Percentiles rank a stretch among this genome's conserved stretches.
Evolutionary conservation across 345 rosid species (phyloP).

Genomic region (Triadica sebifera): DNA sequence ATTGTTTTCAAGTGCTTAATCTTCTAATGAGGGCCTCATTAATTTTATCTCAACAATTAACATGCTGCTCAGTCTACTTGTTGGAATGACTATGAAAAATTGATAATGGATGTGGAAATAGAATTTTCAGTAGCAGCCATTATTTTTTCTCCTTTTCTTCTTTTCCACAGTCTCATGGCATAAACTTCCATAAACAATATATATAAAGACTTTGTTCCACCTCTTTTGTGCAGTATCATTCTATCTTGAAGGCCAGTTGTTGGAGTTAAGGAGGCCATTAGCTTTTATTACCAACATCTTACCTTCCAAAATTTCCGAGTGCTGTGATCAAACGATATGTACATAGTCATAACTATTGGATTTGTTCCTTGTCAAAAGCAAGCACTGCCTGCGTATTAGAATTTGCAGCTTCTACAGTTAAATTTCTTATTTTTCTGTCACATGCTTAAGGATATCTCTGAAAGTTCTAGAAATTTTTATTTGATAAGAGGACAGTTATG

Average conservation of each 20-base stretch:
- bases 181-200: neutral
- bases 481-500: neutral
- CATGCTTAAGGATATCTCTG: too few relatives aligned
- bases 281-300: neutral
- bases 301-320: neutral
- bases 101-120: neutral
- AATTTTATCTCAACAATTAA: too few relatives aligned
- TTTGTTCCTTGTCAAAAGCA: neutral
- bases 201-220: neutral
- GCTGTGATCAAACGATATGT: neutral
- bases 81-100: too few relatives aligned
- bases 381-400: neutral
- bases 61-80: too few relatives aligned
- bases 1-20: too few relatives aligned
- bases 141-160: neutral
- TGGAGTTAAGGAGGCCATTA: neutral
- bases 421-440: too few relatives aligned
- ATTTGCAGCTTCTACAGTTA: neutral
- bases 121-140: neutral
- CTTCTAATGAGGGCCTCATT: too few relatives aligned
- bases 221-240: neutral
- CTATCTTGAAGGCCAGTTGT: neutral
- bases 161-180: neutral
- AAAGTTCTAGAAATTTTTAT: neutral
- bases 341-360: neutral